Conservation (phyloP, 257 asterid species). For the Gentiana straminea region DNA sequence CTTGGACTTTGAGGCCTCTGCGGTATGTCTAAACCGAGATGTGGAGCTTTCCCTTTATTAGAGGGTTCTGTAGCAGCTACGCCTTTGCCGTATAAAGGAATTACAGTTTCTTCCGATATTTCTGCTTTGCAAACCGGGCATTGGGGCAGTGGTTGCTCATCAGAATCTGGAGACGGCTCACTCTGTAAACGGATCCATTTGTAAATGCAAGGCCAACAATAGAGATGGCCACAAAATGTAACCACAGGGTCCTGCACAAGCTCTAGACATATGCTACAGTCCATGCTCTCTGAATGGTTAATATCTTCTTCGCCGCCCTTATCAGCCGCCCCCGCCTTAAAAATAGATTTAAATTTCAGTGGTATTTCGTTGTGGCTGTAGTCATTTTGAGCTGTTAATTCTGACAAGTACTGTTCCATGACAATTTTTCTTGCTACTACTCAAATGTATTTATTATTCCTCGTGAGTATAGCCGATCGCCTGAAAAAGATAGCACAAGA, state of each 20-base stretch:
- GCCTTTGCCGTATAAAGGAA: slow-evolving; percentile 73
- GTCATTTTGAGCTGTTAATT: slow-evolving; percentile 13
- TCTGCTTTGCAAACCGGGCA: slow-evolving; percentile 73
- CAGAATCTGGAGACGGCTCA: slow-evolving; percentile 4
- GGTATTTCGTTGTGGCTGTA: slow-evolving; percentile 15
- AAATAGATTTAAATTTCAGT: slow-evolving; percentile 20
- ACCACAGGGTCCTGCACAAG: slow-evolving; percentile 64
- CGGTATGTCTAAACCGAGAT: slow-evolving; percentile 22
- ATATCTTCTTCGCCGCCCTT: slow-evolving; percentile 17
- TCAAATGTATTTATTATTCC: background rate
- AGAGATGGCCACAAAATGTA: slow-evolving; percentile 83
- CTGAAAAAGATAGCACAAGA: slow-evolving; percentile 8
- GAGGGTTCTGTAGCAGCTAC: slow-evolving; percentile 7
- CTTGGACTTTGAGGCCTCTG: slow-evolving; percentile 51
- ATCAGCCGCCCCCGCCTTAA: slow-evolving; percentile 7
- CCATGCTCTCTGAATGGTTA: slow-evolving; percentile 37
- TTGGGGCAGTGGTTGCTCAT: slow-evolving; percentile 26
- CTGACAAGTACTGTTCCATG: slow-evolving; percentile 33
- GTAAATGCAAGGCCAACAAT: slow-evolving; percentile 87
- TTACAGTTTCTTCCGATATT: slow-evolving; percentile 42
- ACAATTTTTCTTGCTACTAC: slow-evolving; percentile 6
- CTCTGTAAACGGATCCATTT: slow-evolving; percentile 46
- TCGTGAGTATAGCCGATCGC: background rate
- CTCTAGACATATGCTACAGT: slow-evolving; percentile 74
- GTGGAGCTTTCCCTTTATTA: slow-evolving; percentile 17